Evolutionary conservation across 2,329 filamentous ascomycete species (phyloP).

Genomic region (Escovopsis weberi): DNA sequence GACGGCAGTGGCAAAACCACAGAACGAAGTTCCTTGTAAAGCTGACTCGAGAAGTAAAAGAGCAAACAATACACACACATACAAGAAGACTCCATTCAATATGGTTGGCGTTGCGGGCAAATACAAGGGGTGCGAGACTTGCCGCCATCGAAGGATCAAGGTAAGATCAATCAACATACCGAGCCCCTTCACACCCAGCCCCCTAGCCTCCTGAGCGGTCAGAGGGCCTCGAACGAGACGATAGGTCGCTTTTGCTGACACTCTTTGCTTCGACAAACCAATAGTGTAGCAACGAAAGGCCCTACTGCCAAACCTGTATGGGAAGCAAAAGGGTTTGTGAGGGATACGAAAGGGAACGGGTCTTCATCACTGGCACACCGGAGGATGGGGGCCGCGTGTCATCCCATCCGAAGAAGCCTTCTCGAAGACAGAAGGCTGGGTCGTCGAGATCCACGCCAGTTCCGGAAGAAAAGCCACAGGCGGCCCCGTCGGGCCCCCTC

Average conservation of each 20-base stretch:
- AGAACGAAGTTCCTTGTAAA: conserved; percentile 1
- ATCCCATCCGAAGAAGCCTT: conserved; percentile 36
- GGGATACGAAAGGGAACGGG: conserved; percentile 46
- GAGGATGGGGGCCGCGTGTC: conserved; percentile 40
- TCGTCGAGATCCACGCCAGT: conserved; percentile 8
- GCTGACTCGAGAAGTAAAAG: background rate
- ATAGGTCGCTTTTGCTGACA: background rate
- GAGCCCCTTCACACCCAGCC: background rate
- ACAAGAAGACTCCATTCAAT: conserved; percentile 8
- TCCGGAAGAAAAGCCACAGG: conserved; percentile 13
- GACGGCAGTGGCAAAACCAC: conserved; percentile 6
- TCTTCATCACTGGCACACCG: conserved; percentile 49
- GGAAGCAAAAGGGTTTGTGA: conserved; percentile 42
- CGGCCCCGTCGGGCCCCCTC: conserved; percentile 25
- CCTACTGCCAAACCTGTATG: conserved; percentile 45
- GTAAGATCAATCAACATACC: conserved; percentile 20
- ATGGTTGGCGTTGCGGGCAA: conserved; percentile 51
- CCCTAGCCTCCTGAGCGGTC: background rate
- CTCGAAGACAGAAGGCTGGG: conserved; percentile 17
- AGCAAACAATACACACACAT: background rate
- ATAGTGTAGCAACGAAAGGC: conserved; percentile 48
- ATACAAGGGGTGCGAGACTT: conserved; percentile 51
- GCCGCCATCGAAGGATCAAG: conserved; percentile 42
- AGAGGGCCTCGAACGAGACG: background rate
- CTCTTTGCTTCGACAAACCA: background rate